phyloP scores from a whole-genome alignment of 768 basidiomycete genomes.

The Amanita brunnescens region DNA sequence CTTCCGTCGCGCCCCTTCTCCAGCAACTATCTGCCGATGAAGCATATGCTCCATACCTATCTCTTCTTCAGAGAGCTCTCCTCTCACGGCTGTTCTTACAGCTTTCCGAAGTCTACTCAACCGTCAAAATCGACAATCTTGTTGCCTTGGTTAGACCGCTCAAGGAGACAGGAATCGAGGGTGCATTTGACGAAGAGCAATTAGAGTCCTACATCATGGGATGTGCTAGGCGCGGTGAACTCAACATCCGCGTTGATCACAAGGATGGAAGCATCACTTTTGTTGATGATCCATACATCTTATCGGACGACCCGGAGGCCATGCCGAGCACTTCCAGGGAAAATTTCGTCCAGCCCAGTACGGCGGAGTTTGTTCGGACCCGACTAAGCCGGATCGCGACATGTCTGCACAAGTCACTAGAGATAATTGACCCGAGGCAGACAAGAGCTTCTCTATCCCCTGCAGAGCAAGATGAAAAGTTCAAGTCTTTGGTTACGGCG shows the following conservation, averaged over 20 bases:
- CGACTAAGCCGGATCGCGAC: constrained; percentile 70
- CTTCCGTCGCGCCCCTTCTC: constrained; percentile 72
- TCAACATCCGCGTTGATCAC: constrained; percentile 84
- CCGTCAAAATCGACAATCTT: constrained; percentile 72
- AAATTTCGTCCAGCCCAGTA: constrained; percentile 56
- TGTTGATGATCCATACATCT: constrained; percentile 64
- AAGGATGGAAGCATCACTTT: constrained; percentile 79
- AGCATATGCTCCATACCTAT: constrained; percentile 73
- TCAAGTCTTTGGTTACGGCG: constrained; percentile 50
- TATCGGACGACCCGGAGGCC: constrained; percentile 25
- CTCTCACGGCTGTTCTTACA: constrained; percentile 87
- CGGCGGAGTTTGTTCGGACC: constrained; percentile 65
- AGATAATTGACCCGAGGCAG: constrained; percentile 38
- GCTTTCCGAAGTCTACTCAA: constrained; percentile 87
- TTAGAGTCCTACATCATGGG: constrained; percentile 91
- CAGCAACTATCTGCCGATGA: constrained; percentile 43
- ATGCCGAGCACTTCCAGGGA: constrained; percentile 21
- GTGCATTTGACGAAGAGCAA: constrained; percentile 62
- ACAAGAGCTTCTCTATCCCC: constrained; percentile 24
- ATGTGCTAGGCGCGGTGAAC: constrained; percentile 80
- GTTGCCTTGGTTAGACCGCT: constrained; percentile 74
- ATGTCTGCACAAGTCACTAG: constrained; percentile 65
- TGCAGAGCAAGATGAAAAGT: constrained; percentile 50
- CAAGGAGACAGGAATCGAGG: constrained; percentile 41
- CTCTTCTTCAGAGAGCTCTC: constrained; percentile 85